Evolutionary conservation across 441 rosid species (phyloP).

Genomic region (Macaranga tanarius): DNA sequence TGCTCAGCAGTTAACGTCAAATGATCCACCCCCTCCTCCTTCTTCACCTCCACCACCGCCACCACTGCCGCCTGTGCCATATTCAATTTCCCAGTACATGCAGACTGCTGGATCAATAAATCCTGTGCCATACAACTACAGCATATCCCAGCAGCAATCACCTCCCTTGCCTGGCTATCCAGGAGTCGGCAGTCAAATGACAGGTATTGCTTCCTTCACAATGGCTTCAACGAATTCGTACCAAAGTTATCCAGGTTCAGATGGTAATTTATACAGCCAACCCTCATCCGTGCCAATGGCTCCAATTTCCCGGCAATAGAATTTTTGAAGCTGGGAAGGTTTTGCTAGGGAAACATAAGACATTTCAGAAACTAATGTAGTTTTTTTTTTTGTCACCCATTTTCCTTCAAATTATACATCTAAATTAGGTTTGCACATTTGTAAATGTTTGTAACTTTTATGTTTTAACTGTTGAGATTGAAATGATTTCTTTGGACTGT

Average conservation of each 20-base stretch:
- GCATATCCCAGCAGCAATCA: constrained; percentile 47
- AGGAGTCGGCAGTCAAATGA: constrained; percentile 32
- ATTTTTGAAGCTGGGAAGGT: constrained; percentile 4
- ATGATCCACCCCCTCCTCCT: constrained; percentile 51
- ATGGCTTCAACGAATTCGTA: constrained; percentile 40
- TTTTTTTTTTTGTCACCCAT: neutral
- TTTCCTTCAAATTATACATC: constrained; percentile 18
- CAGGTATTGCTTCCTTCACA: constrained; percentile 43
- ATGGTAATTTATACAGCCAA: constrained; percentile 56
- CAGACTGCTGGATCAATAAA: constrained; percentile 53
- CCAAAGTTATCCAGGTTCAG: constrained; percentile 58
- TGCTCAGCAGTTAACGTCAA: constrained; percentile 30
- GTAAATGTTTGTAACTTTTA: constrained; percentile 35
- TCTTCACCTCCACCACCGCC: constrained; percentile 52
- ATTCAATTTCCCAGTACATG: constrained; percentile 45
- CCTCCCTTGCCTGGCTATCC: constrained; percentile 41
- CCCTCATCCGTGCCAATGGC: constrained; percentile 52
- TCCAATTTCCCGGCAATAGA: constrained; percentile 67
- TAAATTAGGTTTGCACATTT: constrained; percentile 33
- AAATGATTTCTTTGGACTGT: constrained; percentile 6
- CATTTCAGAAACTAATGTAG: constrained; percentile 15
- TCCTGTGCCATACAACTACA: constrained; percentile 49
- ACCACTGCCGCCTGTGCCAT: constrained; percentile 57
- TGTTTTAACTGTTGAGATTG: constrained; percentile 6
- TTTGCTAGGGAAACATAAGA: constrained; percentile 19